Base-by-base conservation (phyloP, 805 yeast genomes). In the Starmera pachycereana region DNA sequence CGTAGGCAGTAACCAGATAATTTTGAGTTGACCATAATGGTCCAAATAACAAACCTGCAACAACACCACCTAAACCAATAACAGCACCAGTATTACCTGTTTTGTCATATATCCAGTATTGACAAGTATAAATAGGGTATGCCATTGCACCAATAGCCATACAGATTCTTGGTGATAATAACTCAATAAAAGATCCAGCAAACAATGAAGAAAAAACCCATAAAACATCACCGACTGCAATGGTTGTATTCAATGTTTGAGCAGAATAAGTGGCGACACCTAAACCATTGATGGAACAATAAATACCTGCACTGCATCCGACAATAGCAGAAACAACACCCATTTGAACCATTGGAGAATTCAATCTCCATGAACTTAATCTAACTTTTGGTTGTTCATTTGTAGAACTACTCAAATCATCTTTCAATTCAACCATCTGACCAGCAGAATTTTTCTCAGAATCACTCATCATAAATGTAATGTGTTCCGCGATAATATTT, bases 221-320 rank as follows among this genome's bases (percentile, higher is more conserved):
- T 22, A 33, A 22, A 33, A 33, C 35, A 33, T 33, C 35, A 33
- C 35, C 35, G 22, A 33, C 19, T 12, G 35, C 35, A 18, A 28
- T 33, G 9, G 25, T 19, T 18, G 25, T 33, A 16, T 33, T 28
- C 22, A n/a, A 13, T 5, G n/a, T 28, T 19, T 19, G 10, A 11
- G 35, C 29, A 6, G 8, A 18, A 19, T 16, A 27, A 8, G 35
- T 27, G 22, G 29, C 35, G 2, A n/a, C 35, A 33, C 35, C 35
- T 12, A 33, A 6, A 9, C 28, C 35, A 22, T 19, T 33, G 8
- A 13, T 18, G 11, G 35, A 28, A 33, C 35, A 33, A 11, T 33
- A 33, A 11, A 33, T 12, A 19, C 35, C 35, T 19, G 35, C 35
- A 6, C 29, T 33, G 25, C 35, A 33, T 6, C 28, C 35, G 12